A percentile compares a stretch with the other conserved stretches of the same genome.
Conservation (phyloP, 495 filamentous ascomycete genomes). For the Penicillium bialowiezense region DNA sequence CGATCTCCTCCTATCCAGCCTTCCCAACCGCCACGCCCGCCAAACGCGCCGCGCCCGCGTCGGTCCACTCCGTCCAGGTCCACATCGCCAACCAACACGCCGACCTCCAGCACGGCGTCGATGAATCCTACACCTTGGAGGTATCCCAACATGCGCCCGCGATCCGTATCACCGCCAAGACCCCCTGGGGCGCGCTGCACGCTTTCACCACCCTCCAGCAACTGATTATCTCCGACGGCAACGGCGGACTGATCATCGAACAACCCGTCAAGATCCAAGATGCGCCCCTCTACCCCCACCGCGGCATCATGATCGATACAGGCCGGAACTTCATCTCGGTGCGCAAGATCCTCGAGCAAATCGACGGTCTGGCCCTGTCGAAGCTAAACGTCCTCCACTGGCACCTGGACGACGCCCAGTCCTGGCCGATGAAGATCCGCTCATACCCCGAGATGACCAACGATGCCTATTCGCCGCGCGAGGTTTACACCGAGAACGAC, state of each 20-base stretch:
- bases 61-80: constrained; percentile 35
- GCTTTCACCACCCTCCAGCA: constrained; percentile 59
- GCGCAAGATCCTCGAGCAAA: constrained; percentile 48
- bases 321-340: constrained; percentile 50
- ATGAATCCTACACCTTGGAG: constrained; percentile 57
- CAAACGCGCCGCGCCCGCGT: constrained; percentile 33
- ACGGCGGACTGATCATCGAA: constrained; percentile 46
- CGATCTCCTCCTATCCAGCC: constrained; percentile 42
- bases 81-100: constrained; percentile 39
- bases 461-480: constrained; percentile 50
- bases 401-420: constrained; percentile 51
- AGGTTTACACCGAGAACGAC: constrained; percentile 39
- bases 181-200: constrained; percentile 54
- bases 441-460: constrained; percentile 52
- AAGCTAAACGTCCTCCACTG: constrained; percentile 54
- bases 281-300: constrained; percentile 46
- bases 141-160: constrained; percentile 29
- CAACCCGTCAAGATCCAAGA: constrained; percentile 48
- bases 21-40: constrained; percentile 41
- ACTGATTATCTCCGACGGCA: constrained; percentile 46
- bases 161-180: constrained; percentile 46
- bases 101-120: constrained; percentile 50
- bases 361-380: constrained; percentile 50
- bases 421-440: constrained; percentile 49
- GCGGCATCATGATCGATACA: constrained; percentile 51